Evolutionary conservation across 2,329 filamentous ascomycete genomes (phyloP).

Genomic region (Apiospora hydei): DNA sequence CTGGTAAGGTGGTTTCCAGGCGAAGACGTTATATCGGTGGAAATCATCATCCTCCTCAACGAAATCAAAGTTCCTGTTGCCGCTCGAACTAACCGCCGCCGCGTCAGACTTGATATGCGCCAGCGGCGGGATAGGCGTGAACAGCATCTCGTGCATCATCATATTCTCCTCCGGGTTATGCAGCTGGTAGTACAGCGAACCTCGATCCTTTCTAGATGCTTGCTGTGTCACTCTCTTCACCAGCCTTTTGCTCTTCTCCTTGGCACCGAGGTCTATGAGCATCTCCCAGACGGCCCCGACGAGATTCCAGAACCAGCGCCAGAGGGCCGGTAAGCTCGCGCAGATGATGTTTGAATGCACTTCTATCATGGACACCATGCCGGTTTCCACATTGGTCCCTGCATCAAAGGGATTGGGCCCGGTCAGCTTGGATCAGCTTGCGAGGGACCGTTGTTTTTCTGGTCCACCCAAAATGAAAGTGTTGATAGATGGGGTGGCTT

Average conservation of each 20-base stretch:
- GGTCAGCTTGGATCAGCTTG: neutral
- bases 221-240: neutral
- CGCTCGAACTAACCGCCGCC: neutral
- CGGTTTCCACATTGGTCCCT: conserved; percentile 35
- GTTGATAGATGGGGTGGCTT: conserved; percentile 24
- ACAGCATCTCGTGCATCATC: neutral
- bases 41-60: neutral
- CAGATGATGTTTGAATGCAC: conserved; percentile 36
- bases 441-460: too few relatives aligned
- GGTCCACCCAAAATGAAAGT: too few relatives aligned
- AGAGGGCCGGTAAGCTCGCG: conserved; percentile 20
- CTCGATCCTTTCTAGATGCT: neutral
- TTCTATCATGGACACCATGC: conserved; percentile 40
- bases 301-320: conserved; percentile 10
- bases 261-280: neutral
- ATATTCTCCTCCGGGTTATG: neutral
- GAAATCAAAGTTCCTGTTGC: neutral
- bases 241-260: neutral
- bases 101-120: neutral
- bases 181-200: neutral
- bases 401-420: neutral
- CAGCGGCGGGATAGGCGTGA: neutral
- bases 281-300: neutral
- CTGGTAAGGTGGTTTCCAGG: neutral
- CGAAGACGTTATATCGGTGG: neutral